These are phyloP conservation scores for Wickerhamomyces silvicola DNA, from an alignment of 805 yeast species.

Conservation along the genomic window DNA sequence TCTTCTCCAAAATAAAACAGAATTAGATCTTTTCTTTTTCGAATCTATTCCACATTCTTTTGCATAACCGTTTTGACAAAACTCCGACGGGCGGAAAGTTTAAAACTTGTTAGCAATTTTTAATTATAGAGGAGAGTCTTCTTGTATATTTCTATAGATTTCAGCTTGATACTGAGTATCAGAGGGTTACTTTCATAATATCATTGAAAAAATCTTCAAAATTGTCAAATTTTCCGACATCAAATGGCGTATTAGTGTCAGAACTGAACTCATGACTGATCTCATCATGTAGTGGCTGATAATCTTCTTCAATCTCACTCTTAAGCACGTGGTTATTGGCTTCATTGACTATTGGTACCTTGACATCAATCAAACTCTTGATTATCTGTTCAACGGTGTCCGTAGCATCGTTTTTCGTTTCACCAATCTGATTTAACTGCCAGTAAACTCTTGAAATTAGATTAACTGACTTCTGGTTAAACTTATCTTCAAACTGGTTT, in stretches of 20 bases:
- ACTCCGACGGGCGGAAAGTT: too few relatives aligned
- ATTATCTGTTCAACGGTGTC: conserved; percentile 53
- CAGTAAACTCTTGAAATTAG: conserved; percentile 49
- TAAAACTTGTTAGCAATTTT: too few relatives aligned
- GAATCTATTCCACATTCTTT: too few relatives aligned
- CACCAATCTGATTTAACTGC: conserved; percentile 53
- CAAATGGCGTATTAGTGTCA: conserved; percentile 2
- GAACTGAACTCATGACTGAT: conserved; percentile 17
- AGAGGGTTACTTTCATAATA: too few relatives aligned
- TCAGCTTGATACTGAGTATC: too few relatives aligned
- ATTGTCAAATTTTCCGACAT: conserved; percentile 29
- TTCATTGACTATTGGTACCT: conserved; percentile 1
- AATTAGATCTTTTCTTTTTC: too few relatives aligned
- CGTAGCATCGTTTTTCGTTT: conserved; percentile 50
- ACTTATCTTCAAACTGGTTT: conserved; percentile 31
- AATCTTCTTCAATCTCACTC: conserved; percentile 6
- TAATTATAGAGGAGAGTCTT: too few relatives aligned
- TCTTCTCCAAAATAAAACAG: conserved; percentile 10
- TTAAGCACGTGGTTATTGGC: neutral
- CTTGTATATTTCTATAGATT: too few relatives aligned
- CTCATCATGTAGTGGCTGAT: conserved; percentile 22
- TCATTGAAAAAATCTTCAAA: conserved; percentile 55
- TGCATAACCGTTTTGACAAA: too few relatives aligned
- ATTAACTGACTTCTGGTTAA: conserved; percentile 36
- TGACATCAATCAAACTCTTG: conserved; percentile 35